Base-by-base conservation (phyloP, 345 rosid species). In the Citrus maxima region DNA sequence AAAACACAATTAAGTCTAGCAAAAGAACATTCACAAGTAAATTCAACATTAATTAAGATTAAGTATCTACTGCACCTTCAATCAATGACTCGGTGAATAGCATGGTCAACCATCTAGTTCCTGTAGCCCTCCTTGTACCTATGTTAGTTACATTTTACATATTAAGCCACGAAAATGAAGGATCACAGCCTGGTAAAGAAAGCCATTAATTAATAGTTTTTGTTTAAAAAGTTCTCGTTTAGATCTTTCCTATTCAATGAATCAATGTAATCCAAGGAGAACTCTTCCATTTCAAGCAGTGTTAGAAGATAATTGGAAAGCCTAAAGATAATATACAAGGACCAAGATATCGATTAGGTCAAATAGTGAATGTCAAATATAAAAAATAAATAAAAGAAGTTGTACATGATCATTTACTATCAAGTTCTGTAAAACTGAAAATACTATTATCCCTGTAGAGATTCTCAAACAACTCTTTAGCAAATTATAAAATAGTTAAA, bases 31-130 rank as follows among this genome's bases (percentile, higher is more conserved):
- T 79, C 51, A 14, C 60, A 59, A 74, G 65, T 32, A 79, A 66
- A 66, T n/a, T 38, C 35, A 73, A 65, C 40, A 21, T 7, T 38
- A 35, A 51, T 30, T 42, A 24, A 24, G 37, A 70, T 77, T 38
- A 81, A 64, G 77, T 72, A 72, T 42, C 24, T 16, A 46, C 77
- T 67, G 70, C 78, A 72, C 79, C 80, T 80, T 76, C 65, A 56
- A 28, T 70, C 66, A 60, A 37, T 22, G 79, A 64, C 6, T 51
- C 72, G 32, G 10, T 76, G 78, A 32, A 64, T 76, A 66, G 32
- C 79, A 66, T 32, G 64, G 35, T 76, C 79, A 76, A 35, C 72
- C 79, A 76, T 66, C 72, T 54, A 76, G 64, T 76, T 76, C 64
- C 64, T 12, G 72, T 51, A 51, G 72, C 64, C 63, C 25, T 34